Base-by-base conservation (phyloP, 2,329 filamentous ascomycete species). In the Penicillium sclerotigenum region DNA sequence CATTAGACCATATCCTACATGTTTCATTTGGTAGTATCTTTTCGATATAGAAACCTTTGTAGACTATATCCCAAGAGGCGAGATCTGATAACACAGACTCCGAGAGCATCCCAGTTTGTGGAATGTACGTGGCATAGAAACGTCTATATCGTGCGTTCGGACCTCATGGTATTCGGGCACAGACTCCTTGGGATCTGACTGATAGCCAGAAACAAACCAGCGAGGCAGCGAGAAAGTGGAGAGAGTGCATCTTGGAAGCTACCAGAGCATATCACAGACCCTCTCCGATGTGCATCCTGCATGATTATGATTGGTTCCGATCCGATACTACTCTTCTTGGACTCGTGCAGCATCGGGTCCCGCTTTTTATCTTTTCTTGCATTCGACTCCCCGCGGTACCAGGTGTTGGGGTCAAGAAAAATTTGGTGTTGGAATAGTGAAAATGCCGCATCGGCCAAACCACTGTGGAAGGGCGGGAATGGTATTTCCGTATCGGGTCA, bases 261-360 rank as follows among this genome's bases (percentile, higher is more conserved):
- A 55, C 54, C 37, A 52, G 52, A 55, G 57, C 56, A 63, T 63
- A 60, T 62, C 59, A 61, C 57, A 55, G 60, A 59, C 57, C 59
- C 52, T 61, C 53, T 42, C 41, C 38, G 29, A 54, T 18, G 55
- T 61, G 51, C 52, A 62, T 41, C 14, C 29, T 41, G 53, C 36
- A 50, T 28, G 33, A 40, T 49, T 52, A 51, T 59, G 22, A 58
- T 65, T 64, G 54, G 58, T 26, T 34, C 6, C 20, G 47, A 49
- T 46, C 47, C 29, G 9, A 46, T 57, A 18, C 33, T 42, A 38
- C 28, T 54, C 48, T 47, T 46, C 42, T 29, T 0, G 40, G 47
- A 52, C 40, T 40, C 33, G 40, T 43, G 52, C 53, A 55, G 47
- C 18, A 52, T 45, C 20, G n/a, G 14, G 47, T 40, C 20, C 47